Conservation (phyloP, 2,329 filamentous ascomycete species). For the Sporothrix curviconia region DNA sequence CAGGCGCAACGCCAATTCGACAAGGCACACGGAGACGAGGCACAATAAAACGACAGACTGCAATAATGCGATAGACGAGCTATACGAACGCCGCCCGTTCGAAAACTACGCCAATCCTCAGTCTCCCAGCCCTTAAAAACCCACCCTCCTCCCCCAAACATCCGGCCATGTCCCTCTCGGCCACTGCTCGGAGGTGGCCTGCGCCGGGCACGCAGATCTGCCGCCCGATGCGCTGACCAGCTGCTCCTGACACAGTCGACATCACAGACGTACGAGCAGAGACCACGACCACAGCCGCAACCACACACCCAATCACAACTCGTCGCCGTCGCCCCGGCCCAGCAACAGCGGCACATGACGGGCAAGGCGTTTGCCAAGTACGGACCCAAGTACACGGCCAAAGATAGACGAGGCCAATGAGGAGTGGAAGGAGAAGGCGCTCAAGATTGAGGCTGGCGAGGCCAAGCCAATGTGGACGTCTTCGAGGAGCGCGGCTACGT, state of each 20-base stretch:
- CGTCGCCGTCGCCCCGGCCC: too few relatives aligned
- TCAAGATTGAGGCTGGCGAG: conserved; percentile 44
- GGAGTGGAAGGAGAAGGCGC: conserved; percentile 43
- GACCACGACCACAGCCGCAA: background rate
- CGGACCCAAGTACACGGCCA: conserved; percentile 35
- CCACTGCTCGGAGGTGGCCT: conserved; percentile 10
- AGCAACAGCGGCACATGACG: conserved; percentile 11
- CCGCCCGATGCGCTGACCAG: conserved; percentile 15
- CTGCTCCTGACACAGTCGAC: conserved; percentile 5
- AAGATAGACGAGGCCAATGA: conserved; percentile 35
- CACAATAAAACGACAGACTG: too few relatives aligned
- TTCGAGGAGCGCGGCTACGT: conserved; percentile 67
- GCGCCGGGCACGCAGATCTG: conserved; percentile 11
- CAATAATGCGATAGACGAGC: background rate
- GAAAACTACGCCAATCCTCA: background rate
- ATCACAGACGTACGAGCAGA: background rate
- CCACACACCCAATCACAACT: too few relatives aligned
- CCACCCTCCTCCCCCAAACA: background rate
- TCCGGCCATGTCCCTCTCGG: conserved; percentile 12
- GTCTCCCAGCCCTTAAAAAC: too few relatives aligned
- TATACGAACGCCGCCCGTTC: background rate
- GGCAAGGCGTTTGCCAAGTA: conserved; percentile 18
- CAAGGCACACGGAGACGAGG: background rate
- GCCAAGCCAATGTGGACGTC: conserved; percentile 51
- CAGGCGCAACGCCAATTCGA: background rate